Conservation (phyloP, 2,329 filamentous ascomycete species). For the Ophiostoma fasciatum region DNA sequence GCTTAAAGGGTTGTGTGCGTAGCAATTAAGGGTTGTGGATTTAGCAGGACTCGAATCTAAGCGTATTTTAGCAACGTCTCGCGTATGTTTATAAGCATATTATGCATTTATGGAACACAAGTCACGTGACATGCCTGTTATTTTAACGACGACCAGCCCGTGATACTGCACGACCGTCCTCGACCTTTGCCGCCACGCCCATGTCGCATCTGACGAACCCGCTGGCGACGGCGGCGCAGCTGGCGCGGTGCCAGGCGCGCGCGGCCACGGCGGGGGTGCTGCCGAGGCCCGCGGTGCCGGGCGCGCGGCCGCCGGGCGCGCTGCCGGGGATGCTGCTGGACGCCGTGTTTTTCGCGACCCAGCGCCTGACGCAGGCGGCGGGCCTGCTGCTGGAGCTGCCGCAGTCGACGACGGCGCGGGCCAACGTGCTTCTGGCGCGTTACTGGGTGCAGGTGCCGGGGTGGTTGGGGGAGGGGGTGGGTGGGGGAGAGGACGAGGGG, state of each 20-base stretch:
- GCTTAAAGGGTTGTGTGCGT: no score
- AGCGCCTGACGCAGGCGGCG: constrained; percentile 61
- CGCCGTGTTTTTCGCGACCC: constrained; percentile 54
- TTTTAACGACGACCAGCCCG: no score
- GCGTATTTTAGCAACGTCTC: no score
- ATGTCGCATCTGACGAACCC: constrained; percentile 56
- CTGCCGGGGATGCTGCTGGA: constrained; percentile 57
- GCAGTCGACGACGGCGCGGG: constrained; percentile 73
- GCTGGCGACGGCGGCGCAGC: constrained; percentile 56
- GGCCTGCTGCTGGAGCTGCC: constrained; percentile 71
- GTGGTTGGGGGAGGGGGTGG: not conserved
- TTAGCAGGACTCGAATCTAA: no score
- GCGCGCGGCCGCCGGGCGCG: constrained; percentile 35
- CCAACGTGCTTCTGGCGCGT: constrained; percentile 66
- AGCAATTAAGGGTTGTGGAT: no score
- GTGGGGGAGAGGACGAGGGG: not conserved
- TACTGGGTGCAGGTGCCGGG: constrained; percentile 53
- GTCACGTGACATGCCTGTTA: no score
- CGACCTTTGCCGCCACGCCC: no score
- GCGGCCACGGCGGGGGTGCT: constrained; percentile 41
- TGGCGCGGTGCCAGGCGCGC: constrained; percentile 40
- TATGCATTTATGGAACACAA: no score
- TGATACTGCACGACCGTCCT: no score
- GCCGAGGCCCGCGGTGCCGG: constrained; percentile 34
- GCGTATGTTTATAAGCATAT: no score